These are phyloP conservation scores for Citrullus mucosospermus DNA, from an alignment of 306 rosid species.

Conservation along the genomic window DNA sequence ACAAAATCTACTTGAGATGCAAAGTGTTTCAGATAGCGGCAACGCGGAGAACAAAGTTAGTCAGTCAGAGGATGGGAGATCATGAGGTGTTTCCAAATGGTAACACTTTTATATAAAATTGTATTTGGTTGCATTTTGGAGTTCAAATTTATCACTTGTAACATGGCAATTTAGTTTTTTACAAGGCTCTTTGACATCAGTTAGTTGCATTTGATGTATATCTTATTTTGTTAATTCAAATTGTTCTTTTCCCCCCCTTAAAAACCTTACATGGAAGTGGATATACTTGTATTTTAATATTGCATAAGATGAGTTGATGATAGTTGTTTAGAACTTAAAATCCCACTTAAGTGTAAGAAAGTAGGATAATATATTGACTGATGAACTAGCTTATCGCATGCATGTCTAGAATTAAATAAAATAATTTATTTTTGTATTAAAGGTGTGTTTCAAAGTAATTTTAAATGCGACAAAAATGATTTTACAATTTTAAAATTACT, in stretches of 20 bases:
- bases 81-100: slow-evolving; percentile 2
- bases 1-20: slow-evolving; percentile 5
- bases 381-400: too few relatives aligned
- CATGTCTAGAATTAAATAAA: too few relatives aligned
- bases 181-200: background rate
- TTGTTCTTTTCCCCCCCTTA: background rate
- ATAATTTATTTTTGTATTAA: too few relatives aligned
- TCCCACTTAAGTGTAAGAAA: background rate
- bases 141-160: background rate
- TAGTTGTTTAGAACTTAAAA: background rate
- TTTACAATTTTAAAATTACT: too few relatives aligned
- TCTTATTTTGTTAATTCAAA: background rate
- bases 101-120: background rate
- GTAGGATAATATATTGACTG: too few relatives aligned
- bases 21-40: background rate
- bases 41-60: background rate
- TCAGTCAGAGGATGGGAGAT: background rate
- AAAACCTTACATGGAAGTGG: background rate
- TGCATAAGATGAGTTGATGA: background rate
- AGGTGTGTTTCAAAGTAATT: too few relatives aligned
- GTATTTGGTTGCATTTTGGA: background rate
- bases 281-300: background rate
- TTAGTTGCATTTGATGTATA: background rate
- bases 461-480: too few relatives aligned
- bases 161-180: background rate